Conservation (phyloP, 148 eudicot genomes). For the Beta vulgaris region DNA sequence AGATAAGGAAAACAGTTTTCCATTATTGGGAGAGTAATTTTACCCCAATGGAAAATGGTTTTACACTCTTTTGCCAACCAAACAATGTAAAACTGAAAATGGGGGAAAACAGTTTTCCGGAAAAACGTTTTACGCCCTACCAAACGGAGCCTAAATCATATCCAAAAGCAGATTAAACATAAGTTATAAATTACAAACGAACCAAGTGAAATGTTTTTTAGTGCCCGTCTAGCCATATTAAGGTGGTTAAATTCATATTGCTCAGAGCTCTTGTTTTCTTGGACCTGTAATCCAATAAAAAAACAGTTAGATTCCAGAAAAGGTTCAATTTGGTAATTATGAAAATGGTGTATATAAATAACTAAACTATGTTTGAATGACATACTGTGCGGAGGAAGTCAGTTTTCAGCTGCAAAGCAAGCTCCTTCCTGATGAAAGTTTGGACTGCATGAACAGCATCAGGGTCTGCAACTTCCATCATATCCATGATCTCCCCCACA, state of each 20-base stretch:
- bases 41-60: too few relatives aligned
- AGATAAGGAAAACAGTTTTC: too few relatives aligned
- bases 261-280: conserved; percentile 73
- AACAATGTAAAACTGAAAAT: too few relatives aligned
- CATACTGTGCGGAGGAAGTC: conserved; percentile 63
- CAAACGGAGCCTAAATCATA: too few relatives aligned
- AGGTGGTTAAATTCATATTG: conserved; percentile 64
- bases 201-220: conserved; percentile 81
- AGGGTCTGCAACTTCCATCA: conserved; percentile 97
- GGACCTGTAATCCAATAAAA: conserved; percentile 55
- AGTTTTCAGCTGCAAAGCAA: conserved; percentile 73
- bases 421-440: conserved; percentile 74
- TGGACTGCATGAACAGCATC: conserved; percentile 96
- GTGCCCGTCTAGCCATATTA: conserved; percentile 82
- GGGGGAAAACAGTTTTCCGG: too few relatives aligned
- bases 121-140: too few relatives aligned
- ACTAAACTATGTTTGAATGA: neutral
- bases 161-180: neutral
- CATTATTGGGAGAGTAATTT: too few relatives aligned
- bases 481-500: conserved; percentile 93
- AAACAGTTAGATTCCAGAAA: neutral
- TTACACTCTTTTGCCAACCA: too few relatives aligned
- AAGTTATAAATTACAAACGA: conserved; percentile 22
- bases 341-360: too few relatives aligned
- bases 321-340: too few relatives aligned